These are phyloP conservation scores for Linderina pennispora DNA, from an alignment of 192 early-diverging fungal genomes.

Conservation along the genomic window DNA sequence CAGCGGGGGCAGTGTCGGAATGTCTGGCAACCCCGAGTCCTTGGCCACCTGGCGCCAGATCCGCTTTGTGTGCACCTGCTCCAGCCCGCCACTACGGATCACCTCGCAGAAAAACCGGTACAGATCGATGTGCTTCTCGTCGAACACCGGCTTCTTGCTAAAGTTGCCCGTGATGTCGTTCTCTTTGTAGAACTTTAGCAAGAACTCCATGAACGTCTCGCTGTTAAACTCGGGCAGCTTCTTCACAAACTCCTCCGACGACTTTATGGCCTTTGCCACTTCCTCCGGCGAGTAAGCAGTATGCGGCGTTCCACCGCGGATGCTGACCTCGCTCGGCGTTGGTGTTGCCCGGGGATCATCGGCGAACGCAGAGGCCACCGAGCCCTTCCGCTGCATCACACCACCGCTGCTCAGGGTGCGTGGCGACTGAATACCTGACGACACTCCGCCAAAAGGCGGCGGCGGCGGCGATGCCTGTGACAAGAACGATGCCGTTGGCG, in stretches of 20 bases:
- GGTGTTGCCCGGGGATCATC: constrained; percentile 30
- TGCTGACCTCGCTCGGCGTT: constrained; percentile 27
- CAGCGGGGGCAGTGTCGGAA: constrained; percentile 36
- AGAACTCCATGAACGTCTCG: constrained; percentile 28
- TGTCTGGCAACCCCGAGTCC: constrained; percentile 38
- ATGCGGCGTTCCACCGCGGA: not conserved
- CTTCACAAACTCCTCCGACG: constrained; percentile 36
- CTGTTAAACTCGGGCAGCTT: constrained; percentile 29
- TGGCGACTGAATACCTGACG: constrained; percentile 15
- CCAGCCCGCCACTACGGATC: constrained; percentile 33
- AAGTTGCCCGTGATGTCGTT: constrained; percentile 33
- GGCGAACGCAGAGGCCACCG: constrained; percentile 18
- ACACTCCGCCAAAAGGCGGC: too few species aligned
- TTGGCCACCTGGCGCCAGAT: constrained; percentile 45
- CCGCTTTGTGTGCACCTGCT: constrained; percentile 37
- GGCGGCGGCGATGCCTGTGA: constrained; percentile 2
- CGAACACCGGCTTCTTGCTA: constrained; percentile 33
- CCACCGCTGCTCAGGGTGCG: constrained; percentile 3
- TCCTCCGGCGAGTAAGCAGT: constrained; percentile 29
- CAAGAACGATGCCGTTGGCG: constrained; percentile 22
- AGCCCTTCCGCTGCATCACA: constrained; percentile 26
- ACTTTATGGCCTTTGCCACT: constrained; percentile 25
- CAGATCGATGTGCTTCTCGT: constrained; percentile 27
- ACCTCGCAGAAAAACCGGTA: constrained; percentile 45
- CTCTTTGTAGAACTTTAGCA: constrained; percentile 37